Evolutionary conservation across 192 early-diverging fungal genomes (phyloP).

Genomic region (Kappamyces sp.): DNA sequence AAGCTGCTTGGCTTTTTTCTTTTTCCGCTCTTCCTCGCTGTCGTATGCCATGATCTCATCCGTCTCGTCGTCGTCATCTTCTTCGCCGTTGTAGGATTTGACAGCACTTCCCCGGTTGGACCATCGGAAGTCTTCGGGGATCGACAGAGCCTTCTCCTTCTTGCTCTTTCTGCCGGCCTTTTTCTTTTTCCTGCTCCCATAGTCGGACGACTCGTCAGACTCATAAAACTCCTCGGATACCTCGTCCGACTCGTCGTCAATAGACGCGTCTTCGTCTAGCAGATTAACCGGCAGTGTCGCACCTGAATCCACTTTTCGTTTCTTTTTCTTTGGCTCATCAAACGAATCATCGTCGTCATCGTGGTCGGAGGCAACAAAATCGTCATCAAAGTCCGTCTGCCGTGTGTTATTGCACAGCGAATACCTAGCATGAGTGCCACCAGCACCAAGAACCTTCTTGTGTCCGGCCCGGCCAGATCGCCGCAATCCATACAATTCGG

Average conservation of each 20-base stretch:
- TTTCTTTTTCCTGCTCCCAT: constrained; percentile 25
- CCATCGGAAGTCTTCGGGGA: background rate
- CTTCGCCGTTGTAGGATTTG: constrained; percentile 43
- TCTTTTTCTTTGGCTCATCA: background rate
- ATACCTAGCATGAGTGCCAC: constrained; percentile 10
- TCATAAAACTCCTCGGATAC: constrained; percentile 22
- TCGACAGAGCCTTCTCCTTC: constrained; percentile 51
- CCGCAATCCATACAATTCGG: constrained; percentile 61
- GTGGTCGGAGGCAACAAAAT: constrained; percentile 11
- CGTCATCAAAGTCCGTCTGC: constrained; percentile 18
- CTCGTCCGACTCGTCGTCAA: constrained; percentile 28
- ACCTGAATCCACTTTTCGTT: constrained; percentile 11
- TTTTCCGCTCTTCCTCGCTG: constrained; percentile 23
- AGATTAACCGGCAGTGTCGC: background rate
- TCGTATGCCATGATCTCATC: constrained; percentile 20
- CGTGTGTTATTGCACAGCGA: constrained; percentile 2
- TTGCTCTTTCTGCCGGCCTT: constrained; percentile 27
- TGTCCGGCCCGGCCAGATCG: constrained; percentile 47
- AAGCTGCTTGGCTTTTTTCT: constrained; percentile 9
- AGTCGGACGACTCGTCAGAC: constrained; percentile 25
- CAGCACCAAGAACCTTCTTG: constrained; percentile 33
- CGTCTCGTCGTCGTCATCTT: constrained; percentile 1
- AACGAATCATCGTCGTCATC: background rate
- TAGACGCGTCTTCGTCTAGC: background rate
- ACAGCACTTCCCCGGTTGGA: background rate